Percentiles rank a stretch among this genome's conserved stretches.
Evolutionary conservation across 176 grass and related monocot species (phyloP).

Genomic region (Pharus latifolius): DNA sequence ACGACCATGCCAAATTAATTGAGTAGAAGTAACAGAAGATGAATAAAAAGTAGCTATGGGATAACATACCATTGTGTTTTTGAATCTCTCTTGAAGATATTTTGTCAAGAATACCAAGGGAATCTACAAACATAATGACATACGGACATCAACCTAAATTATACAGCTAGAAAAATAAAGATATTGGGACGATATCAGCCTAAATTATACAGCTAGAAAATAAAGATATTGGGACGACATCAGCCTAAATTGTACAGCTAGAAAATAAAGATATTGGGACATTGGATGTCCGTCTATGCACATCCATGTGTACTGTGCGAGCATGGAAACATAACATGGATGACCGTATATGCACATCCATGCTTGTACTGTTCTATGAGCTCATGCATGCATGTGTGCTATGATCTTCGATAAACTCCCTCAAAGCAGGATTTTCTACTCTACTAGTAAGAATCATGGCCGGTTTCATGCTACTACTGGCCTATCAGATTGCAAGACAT

Average conservation of each 20-base stretch:
- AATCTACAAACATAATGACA: conserved; percentile 38
- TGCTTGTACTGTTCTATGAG: background rate
- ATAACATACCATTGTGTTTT: conserved; percentile 59
- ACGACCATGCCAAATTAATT: background rate
- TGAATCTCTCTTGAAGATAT: conserved; percentile 77
- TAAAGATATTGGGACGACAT: too few species aligned
- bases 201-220: too few species aligned
- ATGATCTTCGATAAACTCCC: background rate
- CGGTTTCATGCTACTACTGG: background rate
- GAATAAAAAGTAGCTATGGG: background rate
- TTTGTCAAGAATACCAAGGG: conserved; percentile 80
- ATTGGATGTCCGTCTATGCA: background rate
- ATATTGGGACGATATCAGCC: background rate
- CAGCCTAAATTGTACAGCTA: too few species aligned
- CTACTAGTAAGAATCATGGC: too few species aligned
- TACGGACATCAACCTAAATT: conserved; percentile 1
- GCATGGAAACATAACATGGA: background rate
- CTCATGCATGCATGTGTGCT: background rate
- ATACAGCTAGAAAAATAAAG: background rate
- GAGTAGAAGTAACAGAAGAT: background rate
- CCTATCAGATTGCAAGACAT: background rate
- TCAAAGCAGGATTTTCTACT: background rate
- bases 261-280: too few species aligned
- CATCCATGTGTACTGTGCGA: background rate
- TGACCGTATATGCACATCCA: background rate